A percentile compares a stretch with the other conserved stretches of the same genome.
These are phyloP conservation scores for Pelargonium nanum DNA, from an alignment of 345 rosid species.

Conservation along the genomic window DNA sequence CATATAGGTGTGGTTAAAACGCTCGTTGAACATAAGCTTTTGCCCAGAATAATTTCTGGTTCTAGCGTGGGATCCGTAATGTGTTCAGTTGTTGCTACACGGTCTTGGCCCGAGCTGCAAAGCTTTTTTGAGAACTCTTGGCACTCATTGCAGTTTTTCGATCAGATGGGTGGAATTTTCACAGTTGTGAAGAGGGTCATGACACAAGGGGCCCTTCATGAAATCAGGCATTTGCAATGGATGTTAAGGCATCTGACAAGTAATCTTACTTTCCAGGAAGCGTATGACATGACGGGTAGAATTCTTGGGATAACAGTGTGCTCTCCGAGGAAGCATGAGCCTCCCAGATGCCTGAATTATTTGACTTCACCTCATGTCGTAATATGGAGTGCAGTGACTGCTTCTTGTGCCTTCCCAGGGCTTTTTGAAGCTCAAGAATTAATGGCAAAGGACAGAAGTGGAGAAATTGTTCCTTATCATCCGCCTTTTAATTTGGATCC, in stretches of 20 bases:
- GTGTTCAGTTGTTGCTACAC: conserved; percentile 77
- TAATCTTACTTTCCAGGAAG: conserved; percentile 96
- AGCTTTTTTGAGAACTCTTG: conserved; percentile 78
- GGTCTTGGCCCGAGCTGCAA: conserved; percentile 97
- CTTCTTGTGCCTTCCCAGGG: conserved; percentile 98
- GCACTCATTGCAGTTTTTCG: conserved; percentile 80
- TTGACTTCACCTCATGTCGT: conserved; percentile 96
- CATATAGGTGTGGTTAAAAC: conserved; percentile 88
- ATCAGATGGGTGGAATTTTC: conserved; percentile 85
- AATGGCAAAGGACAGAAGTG: conserved; percentile 95
- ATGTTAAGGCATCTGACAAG: conserved; percentile 79
- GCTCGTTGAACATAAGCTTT: conserved; percentile 74
- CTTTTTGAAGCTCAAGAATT: conserved; percentile 97
- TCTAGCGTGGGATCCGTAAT: conserved; percentile 94
- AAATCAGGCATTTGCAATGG: conserved; percentile 78
- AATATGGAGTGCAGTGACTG: conserved; percentile 98
- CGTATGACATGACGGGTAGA: conserved; percentile 92
- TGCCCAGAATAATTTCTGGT: conserved; percentile 89
- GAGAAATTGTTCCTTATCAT: conserved; percentile 89
- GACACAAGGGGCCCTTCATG: conserved; percentile 90
- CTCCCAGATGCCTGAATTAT: conserved; percentile 96
- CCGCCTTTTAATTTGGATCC: conserved; percentile 92
- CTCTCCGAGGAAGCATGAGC: conserved; percentile 95
- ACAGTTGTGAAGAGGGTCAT: conserved; percentile 72
- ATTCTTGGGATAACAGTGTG: conserved; percentile 91